phyloP scores from a whole-genome alignment of 345 rosid genomes.

The Populus alba region DNA sequence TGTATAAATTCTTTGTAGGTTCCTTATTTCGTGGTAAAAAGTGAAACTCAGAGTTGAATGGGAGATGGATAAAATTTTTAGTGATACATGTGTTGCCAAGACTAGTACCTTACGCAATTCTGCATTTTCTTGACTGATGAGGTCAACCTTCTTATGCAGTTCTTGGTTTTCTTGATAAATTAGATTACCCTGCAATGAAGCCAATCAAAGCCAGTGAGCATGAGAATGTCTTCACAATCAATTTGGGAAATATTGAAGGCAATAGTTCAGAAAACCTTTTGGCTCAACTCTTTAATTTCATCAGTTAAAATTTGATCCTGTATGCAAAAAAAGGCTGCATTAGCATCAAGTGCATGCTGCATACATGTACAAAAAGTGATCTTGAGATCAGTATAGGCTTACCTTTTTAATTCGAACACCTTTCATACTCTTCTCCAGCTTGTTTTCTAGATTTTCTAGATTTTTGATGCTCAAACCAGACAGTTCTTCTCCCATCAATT shows the following conservation, averaged over 20 bases:
- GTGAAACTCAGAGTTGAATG: background rate
- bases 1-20: background rate
- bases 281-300: conserved; percentile 57
- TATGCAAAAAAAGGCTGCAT: conserved; percentile 3
- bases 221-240: background rate
- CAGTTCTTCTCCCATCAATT: conserved; percentile 81
- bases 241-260: background rate
- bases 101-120: conserved; percentile 56
- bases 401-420: conserved; percentile 67
- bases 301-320: conserved; percentile 57
- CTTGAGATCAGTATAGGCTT: background rate
- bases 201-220: conserved; percentile 3
- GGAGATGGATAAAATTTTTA: background rate
- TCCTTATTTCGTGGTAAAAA: background rate
- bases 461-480: conserved; percentile 59
- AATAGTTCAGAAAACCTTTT: conserved; percentile 42
- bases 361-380: background rate
- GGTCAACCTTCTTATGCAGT: conserved; percentile 45
- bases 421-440: conserved; percentile 64
- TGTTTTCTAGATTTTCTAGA: conserved; percentile 64
- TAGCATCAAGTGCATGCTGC: background rate
- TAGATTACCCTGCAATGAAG: conserved; percentile 48
- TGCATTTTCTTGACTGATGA: conserved; percentile 48
- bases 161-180: conserved; percentile 57
- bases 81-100: background rate